phyloP scores from a whole-genome alignment of 495 filamentous ascomycete species.

The Schizothecium vesticola region DNA sequence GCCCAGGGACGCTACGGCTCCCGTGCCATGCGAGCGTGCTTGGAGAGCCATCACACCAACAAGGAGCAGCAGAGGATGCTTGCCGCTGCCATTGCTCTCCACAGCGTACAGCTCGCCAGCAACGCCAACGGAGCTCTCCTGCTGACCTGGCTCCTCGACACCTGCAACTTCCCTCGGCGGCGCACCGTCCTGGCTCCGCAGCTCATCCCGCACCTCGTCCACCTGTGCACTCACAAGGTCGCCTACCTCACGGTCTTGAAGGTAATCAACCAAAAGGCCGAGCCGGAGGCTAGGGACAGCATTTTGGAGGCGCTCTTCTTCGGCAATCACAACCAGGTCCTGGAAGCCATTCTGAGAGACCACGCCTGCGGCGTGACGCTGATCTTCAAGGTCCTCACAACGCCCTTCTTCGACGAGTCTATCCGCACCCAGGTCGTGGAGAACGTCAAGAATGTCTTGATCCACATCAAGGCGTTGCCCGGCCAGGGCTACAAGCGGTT shows the following conservation, averaged over 20 bases:
- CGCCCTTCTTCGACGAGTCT: slow-evolving; percentile 92
- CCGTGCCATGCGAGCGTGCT: slow-evolving; percentile 90
- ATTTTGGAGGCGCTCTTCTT: slow-evolving; percentile 94
- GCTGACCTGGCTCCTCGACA: slow-evolving; percentile 97
- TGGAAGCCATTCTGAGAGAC: slow-evolving; percentile 88
- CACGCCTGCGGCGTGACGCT: slow-evolving; percentile 89
- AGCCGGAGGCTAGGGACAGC: slow-evolving; percentile 86
- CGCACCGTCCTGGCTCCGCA: slow-evolving; percentile 88
- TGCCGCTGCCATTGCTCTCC: slow-evolving; percentile 87
- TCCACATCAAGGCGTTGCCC: slow-evolving; percentile 85
- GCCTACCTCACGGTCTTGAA: slow-evolving; percentile 96
- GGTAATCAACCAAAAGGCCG: slow-evolving; percentile 96
- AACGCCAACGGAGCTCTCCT: slow-evolving; percentile 93
- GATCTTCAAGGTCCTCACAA: slow-evolving; percentile 97
- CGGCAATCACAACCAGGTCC: slow-evolving; percentile 75
- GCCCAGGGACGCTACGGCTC: slow-evolving; percentile 91
- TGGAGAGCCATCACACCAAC: slow-evolving; percentile 92
- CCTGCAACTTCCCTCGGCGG: slow-evolving; percentile 89
- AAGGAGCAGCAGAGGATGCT: slow-evolving; percentile 95
- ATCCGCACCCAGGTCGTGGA: slow-evolving; percentile 83
- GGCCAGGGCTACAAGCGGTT: slow-evolving; percentile 95
- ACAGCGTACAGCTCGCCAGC: slow-evolving; percentile 93
- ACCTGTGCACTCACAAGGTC: slow-evolving; percentile 97
- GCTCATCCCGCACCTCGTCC: slow-evolving; percentile 92
- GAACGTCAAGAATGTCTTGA: slow-evolving; percentile 82